Evolutionary conservation across 1,139 yeast genomes (phyloP), one percentile per base, ranked within the genome.

Genomic region (Trichomonascaceae sp.): DNA sequence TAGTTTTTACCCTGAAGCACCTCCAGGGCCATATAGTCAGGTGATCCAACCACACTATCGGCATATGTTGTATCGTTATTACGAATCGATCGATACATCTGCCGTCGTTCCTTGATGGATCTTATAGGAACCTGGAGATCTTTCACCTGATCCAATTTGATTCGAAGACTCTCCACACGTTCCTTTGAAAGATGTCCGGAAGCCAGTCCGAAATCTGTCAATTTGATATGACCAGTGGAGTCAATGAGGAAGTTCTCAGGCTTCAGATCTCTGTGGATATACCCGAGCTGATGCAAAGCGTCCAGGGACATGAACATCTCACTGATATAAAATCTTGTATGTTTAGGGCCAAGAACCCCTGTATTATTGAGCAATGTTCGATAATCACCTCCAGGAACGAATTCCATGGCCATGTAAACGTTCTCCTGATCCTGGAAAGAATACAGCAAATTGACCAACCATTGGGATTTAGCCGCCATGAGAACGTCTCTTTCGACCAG

Each of bases 381-480:
- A 74, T 89, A 95, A 69, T 95, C 99, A 51, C 99, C 99, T 57
- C 99, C 99, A 3, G 99, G 97, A 9, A 95, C 99, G 70, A 88
- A 95, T 69, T 95, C 99, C 99, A 95, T 95, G 1, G 99, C 99
- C 65, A 95, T 77, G 64, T 88, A 95, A 44, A 95, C 88, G 68
- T 87, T 87, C 58, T 87, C 93, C 0, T 85, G 74, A 70, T 93
- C 98, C 69, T 95, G 99, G 73, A 95, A 95, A 2, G 99, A 96
- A 69, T 95, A 95, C 57, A 90, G 77, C 55, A 95, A 76, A 70
- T 90, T 90, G 46, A 93, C 99, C 49, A 95, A 77, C 99, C 99
- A 95, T 58, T 91, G 96, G 56, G 95, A 84, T 68, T 96, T 80
- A 6, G 98, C 89, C 47, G 95, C 93, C 22, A 99, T 93, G 63